Percentiles rank a stretch among this genome's conserved stretches.
Evolutionary conservation across 2,329 filamentous ascomycete species (phyloP).

Genomic region (Amauroascus verrucosus): DNA sequence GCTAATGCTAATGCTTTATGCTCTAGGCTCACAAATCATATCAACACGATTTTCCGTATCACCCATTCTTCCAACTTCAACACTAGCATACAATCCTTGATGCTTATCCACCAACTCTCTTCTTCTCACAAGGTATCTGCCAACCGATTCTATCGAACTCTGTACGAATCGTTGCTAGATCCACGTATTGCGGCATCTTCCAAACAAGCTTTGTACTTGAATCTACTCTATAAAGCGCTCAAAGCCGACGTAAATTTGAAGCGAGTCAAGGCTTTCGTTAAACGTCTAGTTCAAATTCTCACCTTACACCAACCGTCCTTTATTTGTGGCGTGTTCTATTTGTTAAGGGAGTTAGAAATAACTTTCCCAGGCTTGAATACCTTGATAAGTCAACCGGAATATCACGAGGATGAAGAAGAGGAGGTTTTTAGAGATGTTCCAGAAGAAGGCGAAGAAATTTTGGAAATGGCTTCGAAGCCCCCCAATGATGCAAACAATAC

Average conservation of each 20-base stretch:
- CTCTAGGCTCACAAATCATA: constrained; percentile 65
- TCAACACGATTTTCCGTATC: constrained; percentile 89
- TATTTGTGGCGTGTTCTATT: constrained; percentile 81
- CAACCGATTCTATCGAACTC: constrained; percentile 86
- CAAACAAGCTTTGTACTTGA: constrained; percentile 91
- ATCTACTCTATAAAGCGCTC: constrained; percentile 75
- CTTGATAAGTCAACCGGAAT: constrained; percentile 71
- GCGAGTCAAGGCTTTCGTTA: constrained; percentile 89
- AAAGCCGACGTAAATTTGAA: constrained; percentile 86
- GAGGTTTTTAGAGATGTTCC: constrained; percentile 59
- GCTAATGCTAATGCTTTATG: constrained; percentile 20
- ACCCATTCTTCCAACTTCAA: constrained; percentile 99
- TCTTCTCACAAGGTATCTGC: constrained; percentile 67
- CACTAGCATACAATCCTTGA: constrained; percentile 88
- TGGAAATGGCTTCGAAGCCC: constrained; percentile 17
- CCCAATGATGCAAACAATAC: constrained; percentile 27
- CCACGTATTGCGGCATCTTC: constrained; percentile 80
- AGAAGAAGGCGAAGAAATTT: constrained; percentile 42
- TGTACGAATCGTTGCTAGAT: constrained; percentile 91
- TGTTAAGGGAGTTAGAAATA: constrained; percentile 68
- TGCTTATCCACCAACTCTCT: constrained; percentile 88
- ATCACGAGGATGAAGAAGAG: constrained; percentile 57
- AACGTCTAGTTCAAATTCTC: constrained; percentile 78
- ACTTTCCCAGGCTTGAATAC: constrained; percentile 71
- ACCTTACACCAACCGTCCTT: constrained; percentile 87